phyloP scores from a whole-genome alignment of 176 grass and related monocot species.

The Aegilops speltoides region DNA sequence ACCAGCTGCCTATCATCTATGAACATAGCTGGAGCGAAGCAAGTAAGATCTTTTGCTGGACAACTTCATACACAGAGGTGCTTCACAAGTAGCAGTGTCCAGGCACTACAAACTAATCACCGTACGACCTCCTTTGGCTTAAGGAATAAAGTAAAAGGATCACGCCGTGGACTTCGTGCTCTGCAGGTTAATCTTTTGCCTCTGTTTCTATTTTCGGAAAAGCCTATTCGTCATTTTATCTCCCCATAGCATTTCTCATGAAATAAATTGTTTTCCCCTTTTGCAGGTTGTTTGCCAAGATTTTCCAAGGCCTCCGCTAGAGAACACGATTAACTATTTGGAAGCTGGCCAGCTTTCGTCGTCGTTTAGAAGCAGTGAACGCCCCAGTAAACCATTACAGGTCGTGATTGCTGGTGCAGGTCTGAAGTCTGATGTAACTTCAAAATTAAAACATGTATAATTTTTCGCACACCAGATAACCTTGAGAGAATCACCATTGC shows the following conservation, averaged over 20 bases:
- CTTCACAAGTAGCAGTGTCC: conserved; percentile 36
- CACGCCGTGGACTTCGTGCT: conserved; percentile 26
- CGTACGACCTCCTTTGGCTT: conserved; percentile 12
- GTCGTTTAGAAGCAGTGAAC: conserved; percentile 52
- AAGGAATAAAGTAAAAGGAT: conserved; percentile 41
- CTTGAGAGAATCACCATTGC: not conserved
- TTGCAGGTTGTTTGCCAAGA: conserved; percentile 78
- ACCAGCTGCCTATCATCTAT: conserved; percentile 55
- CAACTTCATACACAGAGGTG: conserved; percentile 43
- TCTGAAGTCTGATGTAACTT: conserved; percentile 61
- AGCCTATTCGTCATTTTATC: not conserved
- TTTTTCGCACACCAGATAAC: not conserved
- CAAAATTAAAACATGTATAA: conserved; percentile 5
- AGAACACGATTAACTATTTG: conserved; percentile 73
- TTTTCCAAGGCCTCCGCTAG: conserved; percentile 74
- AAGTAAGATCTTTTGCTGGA: conserved; percentile 34
- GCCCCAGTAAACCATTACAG: conserved; percentile 69
- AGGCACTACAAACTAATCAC: conserved; percentile 45
- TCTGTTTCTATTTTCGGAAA: not conserved
- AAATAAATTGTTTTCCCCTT: conserved; percentile 22
- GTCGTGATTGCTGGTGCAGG: conserved; percentile 94
- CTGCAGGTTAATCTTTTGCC: conserved; percentile 43
- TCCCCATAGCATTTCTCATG: not conserved
- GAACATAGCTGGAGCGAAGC: conserved; percentile 57
- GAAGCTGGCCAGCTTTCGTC: conserved; percentile 92